Conservation (phyloP, 495 filamentous ascomycete species). For the Lophium mytilinum region DNA sequence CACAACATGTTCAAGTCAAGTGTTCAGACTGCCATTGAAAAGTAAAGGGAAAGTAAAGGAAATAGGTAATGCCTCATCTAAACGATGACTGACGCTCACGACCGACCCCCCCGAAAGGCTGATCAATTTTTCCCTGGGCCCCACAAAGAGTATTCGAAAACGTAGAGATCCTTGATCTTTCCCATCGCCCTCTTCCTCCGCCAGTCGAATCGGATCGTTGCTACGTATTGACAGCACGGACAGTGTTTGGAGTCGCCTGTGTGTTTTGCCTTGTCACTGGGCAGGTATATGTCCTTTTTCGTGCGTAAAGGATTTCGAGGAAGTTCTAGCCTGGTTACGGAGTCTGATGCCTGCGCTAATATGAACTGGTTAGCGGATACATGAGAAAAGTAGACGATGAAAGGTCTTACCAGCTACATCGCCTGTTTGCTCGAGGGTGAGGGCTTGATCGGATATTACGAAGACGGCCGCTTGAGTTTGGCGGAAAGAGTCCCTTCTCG, state of each 20-base stretch:
- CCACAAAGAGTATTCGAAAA: not conserved
- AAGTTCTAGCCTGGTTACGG: not conserved
- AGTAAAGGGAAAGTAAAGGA: too few relatives aligned
- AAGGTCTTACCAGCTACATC: not conserved
- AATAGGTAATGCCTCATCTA: too few relatives aligned
- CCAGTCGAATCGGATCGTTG: not conserved
- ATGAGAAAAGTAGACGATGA: too few relatives aligned
- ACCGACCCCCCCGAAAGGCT: too few relatives aligned
- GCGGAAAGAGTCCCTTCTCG: too few relatives aligned
- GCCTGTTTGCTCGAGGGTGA: not conserved
- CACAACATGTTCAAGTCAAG: too few relatives aligned
- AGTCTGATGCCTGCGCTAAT: not conserved
- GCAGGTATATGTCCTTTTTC: not conserved
- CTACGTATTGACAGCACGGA: conserved; percentile 2
- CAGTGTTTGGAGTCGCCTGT: not conserved
- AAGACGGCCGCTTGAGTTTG: conserved; percentile 1
- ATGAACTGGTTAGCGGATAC: not conserved
- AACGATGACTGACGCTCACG: too few relatives aligned
- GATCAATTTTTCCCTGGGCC: too few relatives aligned
- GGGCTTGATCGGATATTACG: not conserved
- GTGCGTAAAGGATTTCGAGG: not conserved
- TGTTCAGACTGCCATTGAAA: too few relatives aligned
- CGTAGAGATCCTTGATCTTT: not conserved
- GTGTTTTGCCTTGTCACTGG: not conserved
- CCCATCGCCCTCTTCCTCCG: not conserved